Percentiles rank a stretch among this genome's conserved stretches.
phyloP scores from a whole-genome alignment of 1,284 basidiomycete species.

The Puccinia hordei region DNA sequence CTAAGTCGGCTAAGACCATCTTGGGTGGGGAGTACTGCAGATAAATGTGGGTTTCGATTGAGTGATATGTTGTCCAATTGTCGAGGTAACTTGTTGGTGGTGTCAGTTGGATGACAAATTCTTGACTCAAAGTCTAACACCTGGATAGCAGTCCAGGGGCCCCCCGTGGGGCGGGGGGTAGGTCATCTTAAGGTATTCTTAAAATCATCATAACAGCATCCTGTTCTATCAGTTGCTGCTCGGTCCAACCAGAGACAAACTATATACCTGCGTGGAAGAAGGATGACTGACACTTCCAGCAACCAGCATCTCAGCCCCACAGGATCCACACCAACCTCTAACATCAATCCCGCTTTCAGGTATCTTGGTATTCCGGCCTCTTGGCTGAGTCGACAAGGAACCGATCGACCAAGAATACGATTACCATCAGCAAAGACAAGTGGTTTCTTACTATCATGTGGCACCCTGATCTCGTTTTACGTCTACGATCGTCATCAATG shows the following conservation, averaged over 20 bases:
- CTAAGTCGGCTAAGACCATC: conserved; percentile 97
- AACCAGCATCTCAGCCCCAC: not conserved
- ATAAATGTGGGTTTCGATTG: no score
- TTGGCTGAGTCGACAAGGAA: conserved; percentile 55
- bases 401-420: conserved; percentile 55
- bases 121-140: no score
- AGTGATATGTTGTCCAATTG: no score
- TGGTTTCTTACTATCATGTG: conserved; percentile 57
- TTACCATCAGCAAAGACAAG: conserved; percentile 58
- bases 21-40: conserved; percentile 52
- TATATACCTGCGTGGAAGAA: conserved; percentile 1
- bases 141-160: no score
- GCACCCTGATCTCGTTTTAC: conserved; percentile 57
- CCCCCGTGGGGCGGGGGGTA: no score
- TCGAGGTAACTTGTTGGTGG: no score
- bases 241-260: no score
- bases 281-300: not conserved
- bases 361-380: conserved; percentile 48
- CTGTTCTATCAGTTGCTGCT: no score
- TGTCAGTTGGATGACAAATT: no score
- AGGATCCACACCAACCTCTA: not conserved
- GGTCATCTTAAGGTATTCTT: no score
- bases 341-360: conserved; percentile 47
- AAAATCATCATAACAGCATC: no score
- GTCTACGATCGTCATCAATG: conserved; percentile 59